These are phyloP conservation scores for Pseudogymnoascus sp. DNA, from an alignment of 2,329 filamentous ascomycete species.

Conservation along the genomic window DNA sequence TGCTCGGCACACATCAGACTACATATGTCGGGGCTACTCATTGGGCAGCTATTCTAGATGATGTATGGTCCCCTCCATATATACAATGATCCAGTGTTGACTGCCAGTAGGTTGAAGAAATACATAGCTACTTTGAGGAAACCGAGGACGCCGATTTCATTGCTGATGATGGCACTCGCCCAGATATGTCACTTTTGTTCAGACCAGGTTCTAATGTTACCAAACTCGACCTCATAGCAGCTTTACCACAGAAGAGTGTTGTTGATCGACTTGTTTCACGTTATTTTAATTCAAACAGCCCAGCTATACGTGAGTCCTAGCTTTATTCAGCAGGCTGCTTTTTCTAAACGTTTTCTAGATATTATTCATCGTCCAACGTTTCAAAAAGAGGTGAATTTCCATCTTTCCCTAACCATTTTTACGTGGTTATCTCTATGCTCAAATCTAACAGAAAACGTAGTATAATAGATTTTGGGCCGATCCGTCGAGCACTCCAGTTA, in stretches of 20 bases:
- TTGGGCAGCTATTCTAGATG: slow-evolving; percentile 52
- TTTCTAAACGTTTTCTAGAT: slow-evolving; percentile 30
- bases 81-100: not conserved
- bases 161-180: slow-evolving; percentile 27
- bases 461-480: slow-evolving; percentile 44
- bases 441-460: slow-evolving; percentile 23
- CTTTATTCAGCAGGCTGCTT: not conserved
- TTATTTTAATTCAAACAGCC: slow-evolving; percentile 46
- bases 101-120: slow-evolving; percentile 45
- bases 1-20: slow-evolving; percentile 35
- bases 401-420: not conserved
- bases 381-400: slow-evolving; percentile 33
- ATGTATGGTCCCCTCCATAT: slow-evolving; percentile 35
- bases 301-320: slow-evolving; percentile 39
- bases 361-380: slow-evolving; percentile 47
- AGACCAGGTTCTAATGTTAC: slow-evolving; percentile 31
- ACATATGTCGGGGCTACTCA: slow-evolving; percentile 53
- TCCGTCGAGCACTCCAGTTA: slow-evolving; percentile 31
- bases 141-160: slow-evolving; percentile 26
- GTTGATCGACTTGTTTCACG: slow-evolving; percentile 44
- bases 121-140: slow-evolving; percentile 47
- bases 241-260: slow-evolving; percentile 39
- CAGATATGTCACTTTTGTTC: slow-evolving; percentile 32
- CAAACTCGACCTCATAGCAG: slow-evolving; percentile 39
- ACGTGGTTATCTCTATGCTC: slow-evolving; percentile 9